Percentiles rank a stretch among this genome's conserved stretches.
phyloP scores from a whole-genome alignment of 129 eudicot genomes.

The Ambrosia trifida region DNA sequence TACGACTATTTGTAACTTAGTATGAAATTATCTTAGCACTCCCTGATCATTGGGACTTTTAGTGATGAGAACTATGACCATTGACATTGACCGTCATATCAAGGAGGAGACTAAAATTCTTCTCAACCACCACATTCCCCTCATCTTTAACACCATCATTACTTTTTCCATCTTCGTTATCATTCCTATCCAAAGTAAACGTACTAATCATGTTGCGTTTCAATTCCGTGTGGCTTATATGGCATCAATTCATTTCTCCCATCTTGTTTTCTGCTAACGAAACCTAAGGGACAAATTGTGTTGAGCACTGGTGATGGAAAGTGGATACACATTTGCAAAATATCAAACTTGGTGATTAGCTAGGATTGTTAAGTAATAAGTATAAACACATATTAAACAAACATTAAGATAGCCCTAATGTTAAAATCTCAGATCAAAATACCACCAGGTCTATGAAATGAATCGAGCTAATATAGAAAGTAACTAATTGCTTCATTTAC shows the following conservation, averaged over 20 bases:
- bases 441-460: too few relatives aligned
- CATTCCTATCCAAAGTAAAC: slow-evolving; percentile 79
- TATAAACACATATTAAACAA: too few relatives aligned
- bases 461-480: too few relatives aligned
- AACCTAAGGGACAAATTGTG: slow-evolving; percentile 56
- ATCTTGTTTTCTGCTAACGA: slow-evolving; percentile 57
- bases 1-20: too few relatives aligned
- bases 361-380: too few relatives aligned
- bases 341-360: too few relatives aligned
- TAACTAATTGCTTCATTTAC: too few relatives aligned
- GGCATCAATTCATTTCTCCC: slow-evolving; percentile 32
- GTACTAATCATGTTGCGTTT: slow-evolving; percentile 48
- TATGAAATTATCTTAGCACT: too few relatives aligned
- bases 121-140: slow-evolving; percentile 37
- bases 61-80: slow-evolving; percentile 57
- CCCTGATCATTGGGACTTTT: slow-evolving; percentile 3
- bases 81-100: slow-evolving; percentile 37
- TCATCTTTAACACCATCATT: slow-evolving; percentile 52
- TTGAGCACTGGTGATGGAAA: slow-evolving; percentile 54
- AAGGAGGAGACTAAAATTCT: slow-evolving; percentile 34
- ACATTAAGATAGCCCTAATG: too few relatives aligned
- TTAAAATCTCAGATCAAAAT: too few relatives aligned
- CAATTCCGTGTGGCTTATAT: slow-evolving; percentile 70
- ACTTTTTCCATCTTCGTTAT: slow-evolving; percentile 24
- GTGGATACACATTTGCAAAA: neutral